Evolutionary conservation across 2,329 filamentous ascomycete genomes (phyloP), one percentile per base, ranked within the genome.

Genomic region (Westerdykella aurantiaca): DNA sequence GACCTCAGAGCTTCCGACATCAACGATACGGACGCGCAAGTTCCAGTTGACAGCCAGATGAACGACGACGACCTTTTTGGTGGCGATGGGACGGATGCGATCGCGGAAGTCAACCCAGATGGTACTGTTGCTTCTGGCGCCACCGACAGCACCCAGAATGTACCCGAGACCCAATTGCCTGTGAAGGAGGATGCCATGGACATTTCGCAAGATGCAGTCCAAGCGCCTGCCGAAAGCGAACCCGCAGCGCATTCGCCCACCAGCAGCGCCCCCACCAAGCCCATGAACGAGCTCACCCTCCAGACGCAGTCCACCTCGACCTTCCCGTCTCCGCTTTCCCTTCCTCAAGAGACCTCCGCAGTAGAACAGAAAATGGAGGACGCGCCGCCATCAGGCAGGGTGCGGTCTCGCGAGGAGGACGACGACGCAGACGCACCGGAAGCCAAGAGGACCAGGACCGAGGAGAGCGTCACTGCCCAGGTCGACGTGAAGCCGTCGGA

Each of bases 381-480:
- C 43, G 66, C 64, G 34, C 67, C 66, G 6, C 50, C 55, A 2
- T 64, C 65, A n/a, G 65, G 65, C 25, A 66, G 65, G 39, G 76
- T 87, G 1, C 82, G 88, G 10, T 85, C 83, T 53, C 83, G 90
- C 12, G 88, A 95, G 46, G 83, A 88, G 4, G 71, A 72, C 13
- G 72, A 73, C 1, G 71, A 71, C 14, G 72, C 74, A 16, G 71
- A 62, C n/a, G 72, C 88, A 51, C 88, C 84, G 42, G 79, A 80
- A 13, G 79, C 88, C 1, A 96, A 96, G 72, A 83, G 90, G 21
- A 81, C 86, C 31, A 91, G 83, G 69, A 85, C 87, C 0, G 85
- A 86, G 16, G 58, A 59, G 14, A 61, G 53, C 34, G 43, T 43
- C 2, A 25, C 66, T 69, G 38, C 53, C 54, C 48, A 58, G 34